Conservation (phyloP, 2,329 filamentous ascomycete genomes). For the Hansfordia pulvinata region DNA sequence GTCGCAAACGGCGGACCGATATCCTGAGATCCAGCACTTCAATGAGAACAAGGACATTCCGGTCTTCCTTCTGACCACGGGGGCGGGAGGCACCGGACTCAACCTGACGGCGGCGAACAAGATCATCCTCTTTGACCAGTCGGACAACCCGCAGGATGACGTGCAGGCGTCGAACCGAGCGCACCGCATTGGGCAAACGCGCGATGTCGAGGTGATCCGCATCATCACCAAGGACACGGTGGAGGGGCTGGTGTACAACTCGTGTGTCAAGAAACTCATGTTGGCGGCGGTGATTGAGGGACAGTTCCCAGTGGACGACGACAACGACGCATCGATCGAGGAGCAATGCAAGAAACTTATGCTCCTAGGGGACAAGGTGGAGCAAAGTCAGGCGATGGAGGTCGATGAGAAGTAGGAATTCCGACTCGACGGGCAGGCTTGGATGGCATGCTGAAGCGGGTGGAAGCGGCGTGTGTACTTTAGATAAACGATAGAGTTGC, state of each 20-base stretch:
- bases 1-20: slow-evolving; percentile 70
- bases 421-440: too few species aligned
- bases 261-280: slow-evolving; percentile 86
- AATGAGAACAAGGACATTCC: slow-evolving; percentile 63
- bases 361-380: slow-evolving; percentile 12
- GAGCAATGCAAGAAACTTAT: slow-evolving; percentile 17
- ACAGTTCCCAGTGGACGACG: slow-evolving; percentile 49
- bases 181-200: slow-evolving; percentile 82
- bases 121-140: slow-evolving; percentile 91
- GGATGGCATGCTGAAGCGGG: too few species aligned
- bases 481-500: too few species aligned
- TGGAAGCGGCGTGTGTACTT: too few species aligned
- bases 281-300: slow-evolving; percentile 48
- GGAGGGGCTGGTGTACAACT: slow-evolving; percentile 83
- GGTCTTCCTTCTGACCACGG: slow-evolving; percentile 86
- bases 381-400: too few species aligned
- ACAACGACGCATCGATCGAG: slow-evolving; percentile 20
- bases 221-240: slow-evolving; percentile 73
- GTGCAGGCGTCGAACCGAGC: slow-evolving; percentile 97
- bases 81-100: slow-evolving; percentile 91
- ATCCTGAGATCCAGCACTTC: slow-evolving; percentile 81
- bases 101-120: slow-evolving; percentile 95
- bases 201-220: slow-evolving; percentile 80
- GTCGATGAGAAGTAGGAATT: too few species aligned
- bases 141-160: slow-evolving; percentile 97